Percentiles rank a stretch among this genome's conserved stretches.
Evolutionary conservation across 2,329 filamentous ascomycete genomes (phyloP).

Genomic region (Calonectria leucothoes): DNA sequence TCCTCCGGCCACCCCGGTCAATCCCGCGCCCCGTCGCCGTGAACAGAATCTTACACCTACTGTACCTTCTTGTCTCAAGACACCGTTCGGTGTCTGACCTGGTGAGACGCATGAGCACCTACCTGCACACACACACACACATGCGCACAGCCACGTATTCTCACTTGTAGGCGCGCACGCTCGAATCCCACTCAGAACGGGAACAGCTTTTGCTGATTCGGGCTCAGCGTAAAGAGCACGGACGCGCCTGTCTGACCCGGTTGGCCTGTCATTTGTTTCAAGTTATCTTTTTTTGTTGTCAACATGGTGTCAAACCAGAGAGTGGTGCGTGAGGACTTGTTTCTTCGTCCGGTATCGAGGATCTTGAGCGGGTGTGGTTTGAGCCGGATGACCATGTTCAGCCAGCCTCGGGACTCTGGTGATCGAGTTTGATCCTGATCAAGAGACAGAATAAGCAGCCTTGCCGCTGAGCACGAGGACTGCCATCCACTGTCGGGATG

Average conservation of each 20-base stretch:
- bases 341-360: background rate
- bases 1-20: conserved; percentile 27
- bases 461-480: conserved; percentile 27
- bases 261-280: conserved; percentile 41
- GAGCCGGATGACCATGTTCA: background rate
- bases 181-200: conserved; percentile 33
- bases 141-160: conserved; percentile 22
- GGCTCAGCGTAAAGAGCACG: conserved; percentile 23
- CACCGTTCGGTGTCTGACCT: conserved; percentile 25
- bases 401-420: background rate
- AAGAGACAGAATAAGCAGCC: conserved; percentile 24
- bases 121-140: conserved; percentile 4
- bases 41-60: conserved; percentile 8
- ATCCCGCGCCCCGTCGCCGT: conserved; percentile 21
- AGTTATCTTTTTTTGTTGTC: conserved; percentile 20
- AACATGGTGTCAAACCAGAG: conserved; percentile 8
- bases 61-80: conserved; percentile 8
- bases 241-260: conserved; percentile 37
- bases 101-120: conserved; percentile 31
- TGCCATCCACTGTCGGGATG: conserved; percentile 24
- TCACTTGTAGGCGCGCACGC: conserved; percentile 22
- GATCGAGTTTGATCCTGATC: background rate
- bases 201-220: conserved; percentile 31
- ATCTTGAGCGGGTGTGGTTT: background rate
- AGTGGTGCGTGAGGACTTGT: conserved; percentile 4